These are phyloP conservation scores for Nidula microcarpa DNA, from an alignment of 768 basidiomycete species.

Conservation along the genomic window DNA sequence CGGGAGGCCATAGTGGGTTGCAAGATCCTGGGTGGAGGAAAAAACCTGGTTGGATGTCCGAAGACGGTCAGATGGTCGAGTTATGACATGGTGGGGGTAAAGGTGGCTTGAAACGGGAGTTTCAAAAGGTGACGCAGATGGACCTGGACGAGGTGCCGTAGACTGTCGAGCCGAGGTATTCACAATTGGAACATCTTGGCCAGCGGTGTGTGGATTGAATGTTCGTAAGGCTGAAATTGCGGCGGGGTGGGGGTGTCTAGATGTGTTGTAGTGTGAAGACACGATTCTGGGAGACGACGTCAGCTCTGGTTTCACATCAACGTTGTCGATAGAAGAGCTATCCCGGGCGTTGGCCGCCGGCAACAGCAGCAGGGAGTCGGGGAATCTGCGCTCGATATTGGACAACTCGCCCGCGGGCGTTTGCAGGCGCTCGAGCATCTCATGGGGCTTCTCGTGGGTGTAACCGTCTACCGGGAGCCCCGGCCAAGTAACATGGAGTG, in stretches of 20 bases:
- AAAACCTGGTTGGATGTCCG: conserved; percentile 68
- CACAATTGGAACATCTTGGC: conserved; percentile 51
- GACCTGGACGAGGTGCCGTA: conserved; percentile 37
- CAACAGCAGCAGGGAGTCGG: neutral
- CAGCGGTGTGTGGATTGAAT: conserved; percentile 16
- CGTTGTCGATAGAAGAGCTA: neutral
- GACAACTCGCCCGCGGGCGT: neutral
- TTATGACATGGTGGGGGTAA: conserved; percentile 57
- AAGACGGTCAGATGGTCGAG: conserved; percentile 50
- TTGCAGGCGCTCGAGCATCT: neutral
- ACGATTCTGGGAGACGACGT: neutral
- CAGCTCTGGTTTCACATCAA: neutral
- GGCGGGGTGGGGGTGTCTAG: neutral
- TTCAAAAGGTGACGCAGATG: conserved; percentile 41
- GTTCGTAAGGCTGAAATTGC: neutral
- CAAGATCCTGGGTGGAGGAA: conserved; percentile 60
- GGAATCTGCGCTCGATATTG: neutral
- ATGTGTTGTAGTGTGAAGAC: neutral
- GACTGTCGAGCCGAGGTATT: conserved; percentile 43
- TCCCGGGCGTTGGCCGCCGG: neutral
- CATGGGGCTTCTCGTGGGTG: neutral
- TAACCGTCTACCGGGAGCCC: neutral
- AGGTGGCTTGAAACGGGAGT: conserved; percentile 47
- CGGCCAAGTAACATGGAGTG: neutral
- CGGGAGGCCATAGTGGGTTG: conserved; percentile 79